These are phyloP conservation scores for Arabidopsis hybrid DNA, from an alignment of 441 rosid genomes.

Conservation along the genomic window DNA sequence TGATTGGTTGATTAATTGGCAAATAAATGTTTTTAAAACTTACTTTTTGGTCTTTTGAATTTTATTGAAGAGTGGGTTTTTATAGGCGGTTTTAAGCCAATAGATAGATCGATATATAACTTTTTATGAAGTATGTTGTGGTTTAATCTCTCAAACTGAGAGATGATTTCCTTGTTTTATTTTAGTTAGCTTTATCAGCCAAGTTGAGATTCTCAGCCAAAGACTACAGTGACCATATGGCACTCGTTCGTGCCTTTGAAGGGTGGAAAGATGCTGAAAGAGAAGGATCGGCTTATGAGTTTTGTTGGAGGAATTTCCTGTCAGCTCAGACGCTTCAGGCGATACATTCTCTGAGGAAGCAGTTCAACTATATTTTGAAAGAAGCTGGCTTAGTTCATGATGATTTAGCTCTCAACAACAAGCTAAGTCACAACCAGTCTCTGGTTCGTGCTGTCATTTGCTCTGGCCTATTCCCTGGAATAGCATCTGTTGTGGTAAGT, in stretches of 20 bases:
- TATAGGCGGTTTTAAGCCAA: background rate
- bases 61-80: no score
- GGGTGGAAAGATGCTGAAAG: constrained; percentile 99
- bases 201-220: constrained; percentile 97
- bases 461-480: constrained; percentile 98
- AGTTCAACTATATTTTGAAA: constrained; percentile 84
- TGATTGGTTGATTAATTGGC: no score
- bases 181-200: constrained; percentile 93
- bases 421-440: constrained; percentile 90
- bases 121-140: background rate
- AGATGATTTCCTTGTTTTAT: constrained; percentile 32
- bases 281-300: constrained; percentile 97
- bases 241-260: constrained; percentile 99
- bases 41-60: no score
- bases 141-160: no score
- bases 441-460: constrained; percentile 96
- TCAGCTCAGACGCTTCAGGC: constrained; percentile 99
- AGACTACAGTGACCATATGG: constrained; percentile 99
- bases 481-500: constrained; percentile 93
- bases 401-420: constrained; percentile 72
- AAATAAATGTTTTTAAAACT: no score
- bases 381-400: constrained; percentile 83
- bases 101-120: background rate
- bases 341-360: constrained; percentile 93
- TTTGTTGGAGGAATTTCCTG: constrained; percentile 98